Evolutionary conservation across 768 basidiomycete species (phyloP).

Genomic region (Megacollybia marginata): DNA sequence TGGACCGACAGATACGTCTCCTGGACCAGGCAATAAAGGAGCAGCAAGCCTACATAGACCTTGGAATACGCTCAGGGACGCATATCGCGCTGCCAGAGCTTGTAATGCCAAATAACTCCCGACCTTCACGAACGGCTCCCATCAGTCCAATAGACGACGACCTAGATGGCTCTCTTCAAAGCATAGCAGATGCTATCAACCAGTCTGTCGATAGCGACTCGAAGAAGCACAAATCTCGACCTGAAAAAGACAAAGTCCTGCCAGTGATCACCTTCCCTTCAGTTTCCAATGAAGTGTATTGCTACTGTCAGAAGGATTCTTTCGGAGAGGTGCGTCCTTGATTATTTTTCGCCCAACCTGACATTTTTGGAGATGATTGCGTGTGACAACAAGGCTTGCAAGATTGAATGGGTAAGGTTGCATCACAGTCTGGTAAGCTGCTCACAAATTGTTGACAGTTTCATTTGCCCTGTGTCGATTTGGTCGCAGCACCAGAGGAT

Average conservation of each 20-base stretch:
- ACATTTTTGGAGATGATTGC: constrained; percentile 64
- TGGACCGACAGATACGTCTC: constrained; percentile 72
- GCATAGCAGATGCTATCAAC: constrained; percentile 16
- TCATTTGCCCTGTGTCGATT: constrained; percentile 3
- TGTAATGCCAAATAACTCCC: constrained; percentile 45
- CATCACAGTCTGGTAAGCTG: too few species aligned
- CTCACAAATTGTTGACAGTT: too few species aligned
- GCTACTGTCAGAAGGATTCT: constrained; percentile 74
- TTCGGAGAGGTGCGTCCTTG: constrained; percentile 61
- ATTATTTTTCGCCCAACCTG: not conserved
- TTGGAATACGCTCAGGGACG: constrained; percentile 46
- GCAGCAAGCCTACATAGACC: constrained; percentile 46
- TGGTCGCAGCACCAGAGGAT: constrained; percentile 49
- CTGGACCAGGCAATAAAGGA: constrained; percentile 70
- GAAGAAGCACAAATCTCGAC: constrained; percentile 14
- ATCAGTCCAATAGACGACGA: constrained; percentile 24
- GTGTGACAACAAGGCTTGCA: constrained; percentile 68
- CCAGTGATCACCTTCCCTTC: constrained; percentile 26
- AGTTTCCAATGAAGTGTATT: constrained; percentile 51
- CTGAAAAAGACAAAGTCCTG: constrained; percentile 85
- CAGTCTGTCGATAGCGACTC: constrained; percentile 5
- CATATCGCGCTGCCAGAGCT: constrained; percentile 55
- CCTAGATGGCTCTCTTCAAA: constrained; percentile 15
- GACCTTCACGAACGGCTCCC: constrained; percentile 30
- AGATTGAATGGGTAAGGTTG: constrained; percentile 80